Evolutionary conservation across 2,329 filamentous ascomycete genomes (phyloP), one percentile per base, ranked within the genome.

Genomic region (Xylariaceae sp.): DNA sequence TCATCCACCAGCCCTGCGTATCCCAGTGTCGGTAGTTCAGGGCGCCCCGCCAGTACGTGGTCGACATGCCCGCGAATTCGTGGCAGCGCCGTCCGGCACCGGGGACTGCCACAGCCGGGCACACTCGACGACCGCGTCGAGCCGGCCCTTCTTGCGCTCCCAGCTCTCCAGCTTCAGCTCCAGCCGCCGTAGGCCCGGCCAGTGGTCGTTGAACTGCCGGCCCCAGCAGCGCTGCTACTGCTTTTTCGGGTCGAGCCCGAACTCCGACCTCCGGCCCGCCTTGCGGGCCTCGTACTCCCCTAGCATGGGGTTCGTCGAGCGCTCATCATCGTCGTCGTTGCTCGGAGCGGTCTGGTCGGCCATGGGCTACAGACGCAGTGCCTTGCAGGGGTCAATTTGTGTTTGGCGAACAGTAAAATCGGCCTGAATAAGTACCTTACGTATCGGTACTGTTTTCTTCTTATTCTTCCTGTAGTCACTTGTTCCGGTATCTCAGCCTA

Each of bases 101-200:
- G 27, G 6, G 15, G 18, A 29, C 7, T 5, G 15, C 27, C 27
- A 29, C 15, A 29, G 27, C 15, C 18, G 15, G 5, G 27, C 27
- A 15, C 27, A 29, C 27, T 16, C 27, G 15, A 29, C 5, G 8
- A 29, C 15, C n/a, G 7, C 27, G 15, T 29, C 27, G 11, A 29
- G 27, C 15, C 18, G 27, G 7, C 14, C 11, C 27, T 7, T 18
- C 25, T 54, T 54, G 37, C 22, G 31, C 5, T 18, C 37, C 28
- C 50, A 49, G 1, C 47, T 50, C 33, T 54, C 51, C 8, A 54
- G 31, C 13, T 44, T 43, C 4, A 54, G 37, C 32, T 50, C 43
- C 5, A 54, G 38, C 11, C 33, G 46, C 13, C 37, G 32, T 4
- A 54, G 39, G 28, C 51, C 49, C 1, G 50, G 50, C 46, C 47